Evolutionary conservation across 805 yeast genomes (phyloP), one percentile per base, ranked within the genome.

Genomic region (Debaryomyces hansenii): DNA sequence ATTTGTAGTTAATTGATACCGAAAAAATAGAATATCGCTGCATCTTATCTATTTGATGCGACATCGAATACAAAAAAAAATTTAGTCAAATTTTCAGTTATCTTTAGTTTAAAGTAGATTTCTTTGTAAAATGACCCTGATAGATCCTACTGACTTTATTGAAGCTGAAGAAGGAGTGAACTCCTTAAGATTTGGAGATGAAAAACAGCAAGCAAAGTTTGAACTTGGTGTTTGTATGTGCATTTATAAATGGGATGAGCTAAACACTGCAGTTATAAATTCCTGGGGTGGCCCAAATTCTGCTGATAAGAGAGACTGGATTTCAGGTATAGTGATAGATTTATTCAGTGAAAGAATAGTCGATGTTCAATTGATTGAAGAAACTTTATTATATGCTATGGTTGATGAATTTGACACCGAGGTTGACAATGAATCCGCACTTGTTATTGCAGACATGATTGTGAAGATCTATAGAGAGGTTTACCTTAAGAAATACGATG

Each of bases 261-360:
- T 94, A 42, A 77, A 80, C 40, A 85, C 87, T 1, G 99, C 99
- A 0, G 98, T 94, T 8, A 95, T 82, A 5, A 90, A 88, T 63
- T 73, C 77, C 27, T 94, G 99, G 98, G 99, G 99, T 49, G 99
- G 99, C 1, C 83, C 96, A 11, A 87, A 88, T 31, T 85, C 96
- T 11, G 81, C 78, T 0, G 97, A 88, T 33, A 94, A 94, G 65
- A 78, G 99, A 60, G 99, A 94, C 63, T 94, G 99, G 99, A 78
- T 92, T 52, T 81, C 88, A 4, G 95, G 89, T 4, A 70, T 88
- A 11, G 80, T 92, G 2, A 79, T 90, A 24, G 97, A 90, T 31
- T 73, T 90, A 44, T 94, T 92, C 60, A 71, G 72, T 6, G 83
- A 78, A 40, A 78, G 73, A 42, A 75, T 79, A 4, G 87, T 92